Conservation (phyloP, 148 eudicot genomes). For the Chenopodium album region DNA sequence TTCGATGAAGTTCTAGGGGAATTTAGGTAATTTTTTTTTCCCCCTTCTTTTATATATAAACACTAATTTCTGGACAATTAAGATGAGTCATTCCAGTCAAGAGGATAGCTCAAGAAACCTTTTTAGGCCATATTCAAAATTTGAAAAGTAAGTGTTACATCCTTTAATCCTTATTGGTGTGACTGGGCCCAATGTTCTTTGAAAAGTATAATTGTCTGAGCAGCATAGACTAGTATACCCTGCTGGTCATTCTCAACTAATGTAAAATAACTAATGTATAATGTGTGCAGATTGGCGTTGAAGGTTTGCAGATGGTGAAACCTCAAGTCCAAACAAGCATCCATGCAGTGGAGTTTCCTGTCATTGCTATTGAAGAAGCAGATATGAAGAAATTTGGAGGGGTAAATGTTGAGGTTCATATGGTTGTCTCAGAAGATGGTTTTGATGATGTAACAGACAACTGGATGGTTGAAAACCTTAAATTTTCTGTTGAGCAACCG, state of each 20-base stretch:
- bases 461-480: slow-evolving; percentile 75
- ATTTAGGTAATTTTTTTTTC: neutral
- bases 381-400: slow-evolving; percentile 55
- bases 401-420: slow-evolving; percentile 61
- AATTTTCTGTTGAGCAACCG: slow-evolving; percentile 79
- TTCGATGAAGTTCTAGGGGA: neutral
- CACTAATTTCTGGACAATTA: neutral
- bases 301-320: slow-evolving; percentile 78
- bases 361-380: slow-evolving; percentile 33
- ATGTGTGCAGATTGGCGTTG: slow-evolving; percentile 66
- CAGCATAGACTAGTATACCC: neutral
- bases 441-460: slow-evolving; percentile 38
- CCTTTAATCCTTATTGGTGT: neutral
- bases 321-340: slow-evolving; percentile 51
- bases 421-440: slow-evolving; percentile 59
- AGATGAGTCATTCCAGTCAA: neutral
- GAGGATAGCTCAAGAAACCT: neutral
- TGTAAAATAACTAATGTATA: neutral
- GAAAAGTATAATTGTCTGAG: neutral
- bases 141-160: neutral
- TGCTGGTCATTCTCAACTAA: neutral
- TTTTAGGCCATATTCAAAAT: neutral
- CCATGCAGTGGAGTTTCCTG: slow-evolving; percentile 35
- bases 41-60: neutral
- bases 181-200: neutral